These are phyloP conservation scores for Cordyceps fumosorosea DNA, from an alignment of 2,329 filamentous ascomycete species.

Conservation along the genomic window DNA sequence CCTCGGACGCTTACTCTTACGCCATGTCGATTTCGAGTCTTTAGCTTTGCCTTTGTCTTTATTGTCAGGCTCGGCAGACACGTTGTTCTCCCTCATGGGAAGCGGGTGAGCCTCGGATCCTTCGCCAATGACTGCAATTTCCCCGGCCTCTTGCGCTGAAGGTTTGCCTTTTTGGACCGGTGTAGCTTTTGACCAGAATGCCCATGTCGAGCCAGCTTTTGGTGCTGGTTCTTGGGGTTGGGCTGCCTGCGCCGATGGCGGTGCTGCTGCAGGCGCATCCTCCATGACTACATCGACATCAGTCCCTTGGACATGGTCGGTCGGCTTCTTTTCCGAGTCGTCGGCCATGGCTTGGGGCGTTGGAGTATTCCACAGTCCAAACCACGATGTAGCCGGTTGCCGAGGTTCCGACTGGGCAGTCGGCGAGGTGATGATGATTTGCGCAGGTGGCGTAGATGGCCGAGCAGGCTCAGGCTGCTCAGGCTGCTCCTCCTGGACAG, in stretches of 20 bases:
- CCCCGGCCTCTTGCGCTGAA: constrained; percentile 35
- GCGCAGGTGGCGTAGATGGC: constrained; percentile 20
- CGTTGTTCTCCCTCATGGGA: constrained; percentile 37
- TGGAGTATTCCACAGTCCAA: constrained; percentile 32
- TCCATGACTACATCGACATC: constrained; percentile 37
- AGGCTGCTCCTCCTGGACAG: constrained; percentile 4
- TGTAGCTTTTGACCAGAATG: constrained; percentile 67
- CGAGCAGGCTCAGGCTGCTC: constrained; percentile 1
- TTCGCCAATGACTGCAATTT: constrained; percentile 52
- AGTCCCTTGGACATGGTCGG: constrained; percentile 18
- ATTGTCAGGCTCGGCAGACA: constrained; percentile 29
- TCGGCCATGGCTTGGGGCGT: constrained; percentile 14
- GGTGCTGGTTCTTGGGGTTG: constrained; percentile 30
- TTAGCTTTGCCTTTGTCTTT: constrained; percentile 25
- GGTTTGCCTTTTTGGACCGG: constrained; percentile 29
- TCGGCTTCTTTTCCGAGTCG: constrained; percentile 14
- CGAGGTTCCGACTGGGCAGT: constrained; percentile 15
- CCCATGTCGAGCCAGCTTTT: constrained; percentile 63
- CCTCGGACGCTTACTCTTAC: constrained; percentile 39
- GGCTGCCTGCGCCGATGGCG: constrained; percentile 19
- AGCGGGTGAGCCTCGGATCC: constrained; percentile 49
- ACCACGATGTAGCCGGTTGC: constrained; percentile 29
- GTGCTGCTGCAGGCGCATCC: constrained; percentile 26
- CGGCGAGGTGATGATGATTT: constrained; percentile 11
- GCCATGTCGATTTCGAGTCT: constrained; percentile 30